A percentile compares a stretch with the other conserved stretches of the same genome.
Conservation (phyloP, 2,329 filamentous ascomycete species). For the Colletotrichum horii region DNA sequence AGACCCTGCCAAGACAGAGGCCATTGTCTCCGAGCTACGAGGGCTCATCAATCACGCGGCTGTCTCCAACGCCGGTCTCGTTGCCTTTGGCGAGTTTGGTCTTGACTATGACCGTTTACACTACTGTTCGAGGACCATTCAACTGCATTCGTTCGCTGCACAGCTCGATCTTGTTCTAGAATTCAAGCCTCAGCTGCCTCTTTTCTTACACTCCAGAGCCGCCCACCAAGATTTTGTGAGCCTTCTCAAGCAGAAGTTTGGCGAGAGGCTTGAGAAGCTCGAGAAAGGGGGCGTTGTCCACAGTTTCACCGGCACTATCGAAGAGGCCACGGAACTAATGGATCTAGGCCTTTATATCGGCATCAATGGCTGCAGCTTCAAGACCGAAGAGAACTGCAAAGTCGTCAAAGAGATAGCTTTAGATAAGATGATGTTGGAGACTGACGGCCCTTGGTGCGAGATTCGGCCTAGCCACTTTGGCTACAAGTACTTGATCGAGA, state of each 20-base stretch:
- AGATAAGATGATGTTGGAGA: constrained; percentile 88
- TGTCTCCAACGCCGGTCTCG: constrained; percentile 52
- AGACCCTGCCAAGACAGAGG: constrained; percentile 47
- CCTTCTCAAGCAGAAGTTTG: constrained; percentile 66
- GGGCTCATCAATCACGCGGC: constrained; percentile 67
- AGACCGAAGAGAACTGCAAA: constrained; percentile 87
- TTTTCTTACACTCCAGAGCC: constrained; percentile 92
- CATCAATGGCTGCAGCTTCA: constrained; percentile 96
- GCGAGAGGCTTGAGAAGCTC: constrained; percentile 65
- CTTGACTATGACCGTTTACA: constrained; percentile 94
- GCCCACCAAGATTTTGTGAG: constrained; percentile 84
- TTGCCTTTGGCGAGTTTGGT: constrained; percentile 93
- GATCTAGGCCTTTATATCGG: constrained; percentile 86
- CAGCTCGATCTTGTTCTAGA: constrained; percentile 80
- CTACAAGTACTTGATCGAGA: constrained; percentile 67
- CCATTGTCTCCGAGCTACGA: constrained; percentile 65
- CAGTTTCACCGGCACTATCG: constrained; percentile 87
- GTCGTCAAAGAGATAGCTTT: constrained; percentile 83
- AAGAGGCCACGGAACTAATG: constrained; percentile 83
- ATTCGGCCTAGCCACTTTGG: constrained; percentile 89
- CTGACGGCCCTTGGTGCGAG: constrained; percentile 97
- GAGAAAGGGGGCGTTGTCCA: constrained; percentile 86
- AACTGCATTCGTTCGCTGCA: constrained; percentile 82
- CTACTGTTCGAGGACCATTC: constrained; percentile 77
- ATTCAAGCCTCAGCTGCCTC: constrained; percentile 74